Percentiles rank a stretch among this genome's conserved stretches.
Evolutionary conservation across 1,139 yeast genomes (phyloP).

Genomic region (Saccharomycopsis crataegensis): DNA sequence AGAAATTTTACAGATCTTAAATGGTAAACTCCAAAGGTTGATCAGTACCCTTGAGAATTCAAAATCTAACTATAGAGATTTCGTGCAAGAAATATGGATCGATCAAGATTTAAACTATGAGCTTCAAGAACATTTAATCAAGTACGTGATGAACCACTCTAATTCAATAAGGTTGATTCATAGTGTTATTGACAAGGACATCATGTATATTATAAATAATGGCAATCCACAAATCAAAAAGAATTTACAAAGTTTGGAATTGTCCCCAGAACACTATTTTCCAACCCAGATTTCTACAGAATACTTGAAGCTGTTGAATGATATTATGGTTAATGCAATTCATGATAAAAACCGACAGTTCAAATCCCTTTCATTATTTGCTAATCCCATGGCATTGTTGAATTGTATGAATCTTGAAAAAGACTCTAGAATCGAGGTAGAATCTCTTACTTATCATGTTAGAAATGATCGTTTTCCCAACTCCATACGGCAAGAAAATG

Average conservation of each 20-base stretch:
- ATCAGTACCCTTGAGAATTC: slow-evolving; percentile 21
- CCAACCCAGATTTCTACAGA: slow-evolving; percentile 28
- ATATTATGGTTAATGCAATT: background rate
- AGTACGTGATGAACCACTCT: slow-evolving; percentile 26
- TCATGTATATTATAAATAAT: slow-evolving; percentile 29
- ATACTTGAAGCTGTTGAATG: slow-evolving; percentile 21
- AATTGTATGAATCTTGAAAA: slow-evolving; percentile 19
- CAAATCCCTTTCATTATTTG: slow-evolving; percentile 9
- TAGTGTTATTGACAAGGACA: slow-evolving; percentile 32
- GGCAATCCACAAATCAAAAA: slow-evolving; percentile 22
- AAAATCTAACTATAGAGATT: slow-evolving; percentile 19
- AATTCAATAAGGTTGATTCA: slow-evolving; percentile 30
- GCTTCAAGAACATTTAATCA: slow-evolving; percentile 27
- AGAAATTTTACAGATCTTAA: slow-evolving; percentile 28
- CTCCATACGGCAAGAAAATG: slow-evolving; percentile 6
- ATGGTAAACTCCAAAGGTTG: slow-evolving; percentile 24
- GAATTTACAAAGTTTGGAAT: slow-evolving; percentile 30
- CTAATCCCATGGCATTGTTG: slow-evolving; percentile 20
- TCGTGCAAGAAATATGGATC: slow-evolving; percentile 32
- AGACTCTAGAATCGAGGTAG: slow-evolving; percentile 27
- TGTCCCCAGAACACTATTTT: slow-evolving; percentile 35
- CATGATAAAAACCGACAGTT: background rate
- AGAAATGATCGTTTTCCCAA: slow-evolving; percentile 31
- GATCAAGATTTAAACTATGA: slow-evolving; percentile 34
- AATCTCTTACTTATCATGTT: slow-evolving; percentile 33